Evolutionary conservation across 1,284 basidiomycete species (phyloP).

Genomic region (Irpex sp.): DNA sequence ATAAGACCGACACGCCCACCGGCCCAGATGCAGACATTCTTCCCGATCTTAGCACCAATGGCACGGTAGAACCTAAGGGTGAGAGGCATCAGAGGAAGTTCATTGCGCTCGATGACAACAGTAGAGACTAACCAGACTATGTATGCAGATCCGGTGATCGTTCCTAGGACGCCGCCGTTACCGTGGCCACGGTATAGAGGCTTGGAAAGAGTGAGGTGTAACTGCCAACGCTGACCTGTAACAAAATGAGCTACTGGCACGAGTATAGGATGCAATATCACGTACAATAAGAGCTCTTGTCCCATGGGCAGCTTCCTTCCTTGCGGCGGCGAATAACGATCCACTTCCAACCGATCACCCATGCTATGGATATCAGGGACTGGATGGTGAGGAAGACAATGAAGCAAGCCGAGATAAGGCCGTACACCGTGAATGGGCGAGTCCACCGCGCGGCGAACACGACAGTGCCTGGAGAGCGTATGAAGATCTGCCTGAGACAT

Average conservation of each 20-base stretch:
- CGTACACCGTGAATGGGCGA: conserved; percentile 33
- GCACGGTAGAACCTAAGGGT: conserved; percentile 26
- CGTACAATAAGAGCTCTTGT: conserved; percentile 39
- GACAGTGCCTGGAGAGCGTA: conserved; percentile 25
- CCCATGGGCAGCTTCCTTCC: conserved; percentile 39
- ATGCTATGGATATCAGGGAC: conserved; percentile 32
- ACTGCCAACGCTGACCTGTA: conserved; percentile 38
- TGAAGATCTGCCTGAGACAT: conserved; percentile 29
- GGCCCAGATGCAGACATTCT: conserved; percentile 35
- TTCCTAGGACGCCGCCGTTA: conserved; percentile 35
- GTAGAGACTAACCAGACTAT: conserved; percentile 34
- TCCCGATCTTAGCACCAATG: conserved; percentile 40
- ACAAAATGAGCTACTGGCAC: background rate
- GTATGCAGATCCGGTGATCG: conserved; percentile 35
- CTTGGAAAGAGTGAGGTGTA: conserved; percentile 35
- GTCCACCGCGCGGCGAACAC: conserved; percentile 35
- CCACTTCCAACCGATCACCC: conserved; percentile 41
- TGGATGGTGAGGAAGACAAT: conserved; percentile 32
- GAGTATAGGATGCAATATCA: background rate
- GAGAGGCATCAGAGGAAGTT: too few relatives aligned
- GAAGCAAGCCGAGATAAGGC: conserved; percentile 34
- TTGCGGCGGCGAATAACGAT: conserved; percentile 34
- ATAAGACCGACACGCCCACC: conserved; percentile 38
- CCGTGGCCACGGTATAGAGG: conserved; percentile 36
- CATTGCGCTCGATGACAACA: background rate